Conservation (phyloP, 2,329 filamentous ascomycete species). For the Plectosphaerella sp. region DNA sequence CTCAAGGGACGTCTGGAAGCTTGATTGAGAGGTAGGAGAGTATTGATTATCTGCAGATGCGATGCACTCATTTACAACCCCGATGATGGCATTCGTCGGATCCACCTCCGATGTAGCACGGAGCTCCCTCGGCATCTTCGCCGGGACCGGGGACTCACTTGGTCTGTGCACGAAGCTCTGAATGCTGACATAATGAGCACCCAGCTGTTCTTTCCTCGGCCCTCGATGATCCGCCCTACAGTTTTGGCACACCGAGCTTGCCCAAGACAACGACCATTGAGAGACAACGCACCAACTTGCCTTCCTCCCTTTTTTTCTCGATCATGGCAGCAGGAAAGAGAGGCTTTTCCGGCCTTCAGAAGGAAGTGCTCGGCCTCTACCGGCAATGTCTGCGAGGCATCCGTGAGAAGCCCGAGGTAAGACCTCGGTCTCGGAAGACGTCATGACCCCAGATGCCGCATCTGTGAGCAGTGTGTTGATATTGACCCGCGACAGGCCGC, state of each 20-base stretch:
- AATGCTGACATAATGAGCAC: too few species aligned
- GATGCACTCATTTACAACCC: neutral
- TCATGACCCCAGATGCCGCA: neutral
- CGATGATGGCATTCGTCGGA: slow-evolving; percentile 10
- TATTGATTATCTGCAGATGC: neutral
- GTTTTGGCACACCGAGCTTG: neutral
- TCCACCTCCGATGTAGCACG: neutral
- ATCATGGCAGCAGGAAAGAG: slow-evolving; percentile 8
- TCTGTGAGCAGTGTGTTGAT: neutral
- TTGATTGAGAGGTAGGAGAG: neutral
- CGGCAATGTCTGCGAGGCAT: slow-evolving; percentile 78
- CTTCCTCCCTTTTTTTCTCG: too few species aligned
- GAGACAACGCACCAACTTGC: too few species aligned
- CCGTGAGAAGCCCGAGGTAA: slow-evolving; percentile 72
- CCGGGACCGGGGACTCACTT: neutral
- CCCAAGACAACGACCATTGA: neutral
- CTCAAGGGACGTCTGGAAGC: neutral
- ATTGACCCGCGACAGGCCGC: slow-evolving; percentile 36
- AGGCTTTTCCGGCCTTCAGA: slow-evolving; percentile 79
- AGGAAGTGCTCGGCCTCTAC: slow-evolving; percentile 82
- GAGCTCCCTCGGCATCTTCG: neutral
- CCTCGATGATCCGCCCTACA: neutral
- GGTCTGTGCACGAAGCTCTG: neutral
- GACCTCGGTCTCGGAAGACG: slow-evolving; percentile 1
- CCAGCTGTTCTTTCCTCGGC: too few species aligned